Evolutionary conservation across 2,329 filamentous ascomycete species (phyloP).

Genomic region (Phialocephala sp.): DNA sequence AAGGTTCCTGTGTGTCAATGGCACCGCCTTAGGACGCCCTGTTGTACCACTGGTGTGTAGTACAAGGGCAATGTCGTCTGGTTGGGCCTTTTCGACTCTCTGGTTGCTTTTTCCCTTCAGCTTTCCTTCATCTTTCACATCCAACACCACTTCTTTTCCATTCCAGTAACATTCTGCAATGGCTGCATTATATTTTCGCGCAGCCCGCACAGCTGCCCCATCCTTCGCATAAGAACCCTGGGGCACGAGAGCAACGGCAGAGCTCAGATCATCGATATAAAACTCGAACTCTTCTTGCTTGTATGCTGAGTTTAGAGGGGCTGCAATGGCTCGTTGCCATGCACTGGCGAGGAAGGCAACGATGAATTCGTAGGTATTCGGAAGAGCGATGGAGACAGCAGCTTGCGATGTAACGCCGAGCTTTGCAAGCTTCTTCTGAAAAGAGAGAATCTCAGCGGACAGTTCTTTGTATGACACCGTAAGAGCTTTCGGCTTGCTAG

Average conservation of each 20-base stretch:
- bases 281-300: slow-evolving; percentile 92
- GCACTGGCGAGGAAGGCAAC: slow-evolving; percentile 84
- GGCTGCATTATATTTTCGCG: slow-evolving; percentile 79
- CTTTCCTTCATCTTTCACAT: slow-evolving; percentile 78
- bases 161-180: slow-evolving; percentile 89
- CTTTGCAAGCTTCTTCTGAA: slow-evolving; percentile 78
- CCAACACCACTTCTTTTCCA: slow-evolving; percentile 70
- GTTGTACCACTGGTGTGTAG: slow-evolving; percentile 87
- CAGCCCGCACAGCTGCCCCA: slow-evolving; percentile 76
- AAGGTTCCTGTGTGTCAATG: slow-evolving; percentile 81
- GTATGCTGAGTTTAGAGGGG: slow-evolving; percentile 86
- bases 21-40: slow-evolving; percentile 83
- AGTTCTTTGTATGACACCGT: slow-evolving; percentile 75
- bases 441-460: slow-evolving; percentile 66
- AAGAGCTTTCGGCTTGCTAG: slow-evolving; percentile 65
- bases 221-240: slow-evolving; percentile 69
- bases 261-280: slow-evolving; percentile 87
- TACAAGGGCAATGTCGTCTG: slow-evolving; percentile 82
- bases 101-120: slow-evolving; percentile 57
- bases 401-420: slow-evolving; percentile 72
- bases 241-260: slow-evolving; percentile 78
- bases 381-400: slow-evolving; percentile 81
- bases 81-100: slow-evolving; percentile 60
- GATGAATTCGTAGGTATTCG: slow-evolving; percentile 88
- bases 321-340: slow-evolving; percentile 84